Evolutionary conservation across 2,329 filamentous ascomycete genomes (phyloP), one percentile per base, ranked within the genome.

Genomic region (Truncatella angustata): DNA sequence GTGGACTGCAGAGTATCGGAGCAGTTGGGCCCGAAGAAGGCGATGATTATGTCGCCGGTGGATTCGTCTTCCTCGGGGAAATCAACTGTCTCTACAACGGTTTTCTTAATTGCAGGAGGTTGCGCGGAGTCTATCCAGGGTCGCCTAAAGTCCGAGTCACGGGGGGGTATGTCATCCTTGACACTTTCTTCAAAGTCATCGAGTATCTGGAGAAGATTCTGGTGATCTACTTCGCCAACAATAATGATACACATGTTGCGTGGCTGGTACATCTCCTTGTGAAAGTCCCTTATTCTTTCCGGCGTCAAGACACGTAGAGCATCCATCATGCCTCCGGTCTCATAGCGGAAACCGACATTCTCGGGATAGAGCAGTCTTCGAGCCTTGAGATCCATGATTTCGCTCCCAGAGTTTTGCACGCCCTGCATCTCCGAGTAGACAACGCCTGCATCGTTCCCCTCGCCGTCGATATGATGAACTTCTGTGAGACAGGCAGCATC

Each of bases 351-450:
- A 3, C 94, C 94, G 51, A 95, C 85, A 43, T 90, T 88, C 67
- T 94, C 85, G 0, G 92, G 92, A 62, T 97, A 99, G 32, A 96
- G 76, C 40, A 94, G 75, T 2, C 90, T 84, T 36, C 90, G 86
- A 49, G 90, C 87, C 58, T 84, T 82, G 52, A 97, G 77, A 58
- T 96, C 90, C 82, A 97, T 96, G 53, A 97, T 82, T 67, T 96
- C 91, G 6, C 80, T 77, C 58, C 88, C 86, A 49, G 84, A 86
- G 66, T 96, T 96, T 66, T 97, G 89, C 2, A 96, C 85, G 21
- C 87, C 94, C 71, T 99, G 94, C 94, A 99, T 99, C 72, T 99
- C 94, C 0, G 93, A 97, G 71, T 99, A 99, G 7, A 99, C 94
- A 1, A 97, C 92, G 56, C 91, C 94, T 37, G 94, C 94, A 78